Conservation (phyloP, 2,329 filamentous ascomycete species). For the Coleophoma crateriformis region DNA sequence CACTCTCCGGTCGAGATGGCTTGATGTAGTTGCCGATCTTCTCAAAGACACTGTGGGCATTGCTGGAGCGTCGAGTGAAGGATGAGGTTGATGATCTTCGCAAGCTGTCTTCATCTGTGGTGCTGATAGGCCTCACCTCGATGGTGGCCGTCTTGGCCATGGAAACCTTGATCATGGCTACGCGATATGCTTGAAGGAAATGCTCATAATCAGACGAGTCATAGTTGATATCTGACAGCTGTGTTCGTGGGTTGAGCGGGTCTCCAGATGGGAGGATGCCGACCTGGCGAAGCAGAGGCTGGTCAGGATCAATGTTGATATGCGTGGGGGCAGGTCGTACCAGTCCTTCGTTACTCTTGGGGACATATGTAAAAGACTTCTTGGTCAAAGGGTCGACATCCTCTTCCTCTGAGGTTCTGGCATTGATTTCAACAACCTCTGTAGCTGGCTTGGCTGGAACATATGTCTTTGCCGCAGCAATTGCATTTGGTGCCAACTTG, state of each 20-base stretch:
- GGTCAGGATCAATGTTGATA: background rate
- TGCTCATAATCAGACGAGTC: background rate
- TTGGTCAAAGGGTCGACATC: background rate
- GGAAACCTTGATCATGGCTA: background rate
- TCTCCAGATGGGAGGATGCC: background rate
- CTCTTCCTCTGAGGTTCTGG: background rate
- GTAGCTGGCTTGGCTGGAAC: background rate
- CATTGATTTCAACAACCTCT: background rate
- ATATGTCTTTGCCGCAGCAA: background rate
- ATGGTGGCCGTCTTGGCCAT: background rate
- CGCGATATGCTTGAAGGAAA: background rate
- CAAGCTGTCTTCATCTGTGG: background rate
- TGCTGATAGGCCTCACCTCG: background rate
- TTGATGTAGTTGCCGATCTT: conserved; percentile 10
- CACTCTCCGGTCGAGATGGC: background rate
- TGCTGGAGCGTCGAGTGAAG: background rate
- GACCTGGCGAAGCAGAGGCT: background rate
- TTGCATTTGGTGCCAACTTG: background rate
- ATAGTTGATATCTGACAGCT: background rate
- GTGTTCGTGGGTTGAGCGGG: background rate
- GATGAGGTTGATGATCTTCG: background rate
- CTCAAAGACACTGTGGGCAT: conserved; percentile 1
- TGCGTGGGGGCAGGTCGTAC: background rate
- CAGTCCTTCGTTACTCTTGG: conserved; percentile 2
- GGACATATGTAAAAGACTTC: conserved; percentile 4